Evolutionary conservation across 2,329 filamentous ascomycete species (phyloP), one percentile per base, ranked within the genome.

Genomic region (Teratosphaeria viscida): DNA sequence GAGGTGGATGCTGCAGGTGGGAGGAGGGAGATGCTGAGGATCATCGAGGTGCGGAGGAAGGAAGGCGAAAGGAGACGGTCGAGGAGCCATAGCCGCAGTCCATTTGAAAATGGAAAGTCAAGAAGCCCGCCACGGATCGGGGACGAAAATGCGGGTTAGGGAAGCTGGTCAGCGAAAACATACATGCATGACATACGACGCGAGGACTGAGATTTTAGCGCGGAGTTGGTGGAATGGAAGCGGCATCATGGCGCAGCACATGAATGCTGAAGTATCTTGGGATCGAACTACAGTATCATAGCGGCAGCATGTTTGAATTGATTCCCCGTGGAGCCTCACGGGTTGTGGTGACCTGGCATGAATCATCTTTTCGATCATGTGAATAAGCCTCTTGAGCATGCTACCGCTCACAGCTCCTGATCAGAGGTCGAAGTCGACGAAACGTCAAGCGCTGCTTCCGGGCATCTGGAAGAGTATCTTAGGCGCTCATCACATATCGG

Each of bases 1-100:
- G 82, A 87, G 69, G 86, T 97, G 56, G 89, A 96, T 75, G 90
- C 90, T 3, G 76, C 78, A 52, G 86, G 86, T 5, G 90, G 89
- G 1, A 81, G 94, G 57, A 95, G 95, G 74, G 90, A 96, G 73
- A 97, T 99, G 84, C 75, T 95, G 64, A 86, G 85, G 70, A 92
- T 94, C 43, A 95, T 97, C 64, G 90, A 96, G 67, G 86, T 81
- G 39, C 83, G 95, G 69, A 84, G 91, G 61, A 91, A 91, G 73
- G 92, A 96, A 73, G 92, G 89, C 26, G 89, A 95, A 74, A 82
- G 89, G 66, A 82, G 92, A 71, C 81, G 87, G 79, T 90, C 88
- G 87, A 37, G 63, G 47, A 67, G 65, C 56, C 62, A 62, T 32
- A 67, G 65, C 57, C 63, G 62, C 34, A 63, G 61, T 47, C 63